Evolutionary conservation across 345 rosid genomes (phyloP), one percentile per base, ranked within the genome.

Genomic region (Conringia planisiliqua): DNA sequence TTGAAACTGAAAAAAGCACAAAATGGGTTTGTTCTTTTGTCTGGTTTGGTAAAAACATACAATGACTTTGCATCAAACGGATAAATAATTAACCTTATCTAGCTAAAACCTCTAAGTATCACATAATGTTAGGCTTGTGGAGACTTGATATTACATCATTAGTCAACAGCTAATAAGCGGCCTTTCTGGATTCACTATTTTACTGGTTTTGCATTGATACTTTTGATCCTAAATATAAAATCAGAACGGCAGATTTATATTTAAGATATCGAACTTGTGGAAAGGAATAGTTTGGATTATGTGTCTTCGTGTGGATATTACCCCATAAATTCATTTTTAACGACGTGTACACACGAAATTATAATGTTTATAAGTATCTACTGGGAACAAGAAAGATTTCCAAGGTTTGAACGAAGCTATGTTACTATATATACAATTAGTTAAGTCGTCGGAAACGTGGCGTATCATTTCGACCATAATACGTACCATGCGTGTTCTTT

Each of bases 401-500:
- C 9, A 64, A 10, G 32, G 9, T 46, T 44, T 52, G 61, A 52
- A 68, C 60, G 50, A 68, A 52, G 16, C 27, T 48, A 48, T 20
- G 54, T 46, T 30, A 26, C 36, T 66, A 51, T 66, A 17, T 47
- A 33, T 59, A 35, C 8, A 47, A 58, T 71, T 70, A 33, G 46
- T 43, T 70, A 32, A 20, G 20, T n/a, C 48, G 48, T 60, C 58
- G 13, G 56, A 59, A 71, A 47, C 57, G 67, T 60, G 38, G 52
- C 27, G 67, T 36, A 35, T 27, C 30, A 68, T 40, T 68, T 27
- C 14, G 30, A 43, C 73, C 51, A 55, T 17, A 40, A 68, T 35
- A 27, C 52, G 63, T 43, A 43, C 66, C 22, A 42, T 60, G 57
- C 47, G 50, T 71, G 67, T 59, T 58, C 47, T 6, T 59, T 60